phyloP scores from a whole-genome alignment of 306 rosid species.

The Glycine tomentella region DNA sequence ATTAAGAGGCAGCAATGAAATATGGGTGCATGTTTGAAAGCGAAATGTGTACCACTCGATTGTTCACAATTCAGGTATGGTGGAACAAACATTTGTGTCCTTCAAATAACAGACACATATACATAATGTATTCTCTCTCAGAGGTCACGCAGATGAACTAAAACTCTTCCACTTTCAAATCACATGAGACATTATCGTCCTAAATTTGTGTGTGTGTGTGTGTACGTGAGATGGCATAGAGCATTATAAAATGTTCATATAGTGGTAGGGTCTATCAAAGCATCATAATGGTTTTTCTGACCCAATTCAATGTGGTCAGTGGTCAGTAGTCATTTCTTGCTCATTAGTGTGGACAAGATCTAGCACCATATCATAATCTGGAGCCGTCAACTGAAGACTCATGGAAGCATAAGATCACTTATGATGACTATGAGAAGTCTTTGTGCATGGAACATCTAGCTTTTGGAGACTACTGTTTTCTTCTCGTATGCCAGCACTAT shows the following conservation, averaged over 20 bases:
- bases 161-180: conserved; percentile 51
- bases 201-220: conserved; percentile 18
- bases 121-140: conserved; percentile 48
- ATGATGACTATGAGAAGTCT: background rate
- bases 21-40: conserved; percentile 20
- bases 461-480: conserved; percentile 7
- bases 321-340: conserved; percentile 47
- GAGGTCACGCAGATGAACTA: conserved; percentile 45
- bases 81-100: conserved; percentile 52
- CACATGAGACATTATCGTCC: conserved; percentile 53
- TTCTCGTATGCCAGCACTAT: conserved; percentile 8
- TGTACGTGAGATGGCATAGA: conserved; percentile 9
- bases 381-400: conserved; percentile 48
- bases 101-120: conserved; percentile 44
- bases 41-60: conserved; percentile 46
- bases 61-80: conserved; percentile 42
- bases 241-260: conserved; percentile 15
- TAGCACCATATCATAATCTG: conserved; percentile 67
- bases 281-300: conserved; percentile 42
- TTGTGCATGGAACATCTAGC: background rate
- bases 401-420: conserved; percentile 27
- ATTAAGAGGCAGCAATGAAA: background rate
- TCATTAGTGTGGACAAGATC: conserved; percentile 75
- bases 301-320: conserved; percentile 27
- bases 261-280: conserved; percentile 49